Conservation (phyloP, 2,329 filamentous ascomycete genomes). For the Purpureocillium takamizusanense region DNA sequence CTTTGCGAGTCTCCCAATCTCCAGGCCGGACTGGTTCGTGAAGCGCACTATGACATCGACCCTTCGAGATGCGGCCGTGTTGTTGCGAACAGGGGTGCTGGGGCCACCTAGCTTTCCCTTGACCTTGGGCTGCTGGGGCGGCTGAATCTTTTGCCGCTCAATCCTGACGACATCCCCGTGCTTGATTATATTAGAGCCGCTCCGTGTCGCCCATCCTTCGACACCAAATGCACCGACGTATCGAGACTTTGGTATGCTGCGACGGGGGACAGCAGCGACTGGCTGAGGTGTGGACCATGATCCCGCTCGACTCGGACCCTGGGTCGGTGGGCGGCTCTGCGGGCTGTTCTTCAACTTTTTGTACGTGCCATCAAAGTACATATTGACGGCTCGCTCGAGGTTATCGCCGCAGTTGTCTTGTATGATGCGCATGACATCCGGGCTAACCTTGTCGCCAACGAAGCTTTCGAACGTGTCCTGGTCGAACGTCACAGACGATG, state of each 20-base stretch:
- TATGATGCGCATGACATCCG: slow-evolving; percentile 39
- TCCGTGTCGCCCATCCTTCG: slow-evolving; percentile 84
- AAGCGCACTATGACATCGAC: slow-evolving; percentile 88
- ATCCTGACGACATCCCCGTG: slow-evolving; percentile 81
- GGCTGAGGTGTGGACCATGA: slow-evolving; percentile 5
- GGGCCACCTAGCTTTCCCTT: slow-evolving; percentile 30
- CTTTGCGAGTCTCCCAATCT: slow-evolving; percentile 79
- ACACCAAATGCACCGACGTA: slow-evolving; percentile 92
- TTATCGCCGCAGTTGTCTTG: slow-evolving; percentile 46
- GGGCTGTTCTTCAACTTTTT: slow-evolving; percentile 33
- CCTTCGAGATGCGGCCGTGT: slow-evolving; percentile 50
- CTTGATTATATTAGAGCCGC: slow-evolving; percentile 63
- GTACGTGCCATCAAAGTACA: slow-evolving; percentile 64
- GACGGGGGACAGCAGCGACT: slow-evolving; percentile 6
- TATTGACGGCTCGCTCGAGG: slow-evolving; percentile 55
- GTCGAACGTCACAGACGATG: slow-evolving; percentile 38
- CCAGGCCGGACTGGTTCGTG: slow-evolving; percentile 66
- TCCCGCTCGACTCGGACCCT: slow-evolving; percentile 4
- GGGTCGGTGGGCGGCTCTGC: background rate
- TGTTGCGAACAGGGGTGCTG: slow-evolving; percentile 24
- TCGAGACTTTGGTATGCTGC: slow-evolving; percentile 34
- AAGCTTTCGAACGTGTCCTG: slow-evolving; percentile 49
- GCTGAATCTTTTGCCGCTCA: slow-evolving; percentile 71
- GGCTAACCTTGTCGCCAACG: slow-evolving; percentile 45
- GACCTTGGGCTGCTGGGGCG: slow-evolving; percentile 36